phyloP scores from a whole-genome alignment of 2,329 filamentous ascomycete genomes.

The Penicillium polonicum region DNA sequence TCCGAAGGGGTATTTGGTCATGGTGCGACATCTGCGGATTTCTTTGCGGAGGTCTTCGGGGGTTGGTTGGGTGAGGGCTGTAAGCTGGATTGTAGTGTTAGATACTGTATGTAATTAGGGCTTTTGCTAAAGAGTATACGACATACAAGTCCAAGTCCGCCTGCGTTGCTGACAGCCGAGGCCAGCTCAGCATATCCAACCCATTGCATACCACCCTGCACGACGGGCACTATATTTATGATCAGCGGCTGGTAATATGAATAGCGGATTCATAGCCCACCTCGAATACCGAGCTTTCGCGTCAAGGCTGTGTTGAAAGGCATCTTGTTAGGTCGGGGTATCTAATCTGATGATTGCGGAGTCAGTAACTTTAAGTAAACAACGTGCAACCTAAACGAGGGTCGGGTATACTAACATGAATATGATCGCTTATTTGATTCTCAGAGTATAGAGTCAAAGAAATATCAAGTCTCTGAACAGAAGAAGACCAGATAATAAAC shows the following conservation, averaged over 20 bases:
- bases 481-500: conserved; percentile 7
- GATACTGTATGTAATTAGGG: neutral
- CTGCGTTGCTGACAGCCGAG: conserved; percentile 54
- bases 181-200: conserved; percentile 55
- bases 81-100: conserved; percentile 38
- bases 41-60: conserved; percentile 90
- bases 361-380: conserved; percentile 4
- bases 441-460: neutral
- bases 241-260: conserved; percentile 4
- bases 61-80: conserved; percentile 78
- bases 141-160: conserved; percentile 52
- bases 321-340: conserved; percentile 44
- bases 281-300: conserved; percentile 55
- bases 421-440: neutral
- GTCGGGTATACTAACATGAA: neutral
- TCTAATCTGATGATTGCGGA: conserved; percentile 9
- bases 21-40: conserved; percentile 78
- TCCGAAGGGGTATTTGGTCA: conserved; percentile 67
- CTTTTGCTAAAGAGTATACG: neutral
- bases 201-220: conserved; percentile 58
- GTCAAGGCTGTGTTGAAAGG: conserved; percentile 65
- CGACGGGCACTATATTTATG: conserved; percentile 43
- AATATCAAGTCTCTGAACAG: neutral
- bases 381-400: neutral
- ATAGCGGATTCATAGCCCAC: conserved; percentile 26